phyloP scores from a whole-genome alignment of 2,329 filamentous ascomycete species.

The Paecilomyces sp. region DNA sequence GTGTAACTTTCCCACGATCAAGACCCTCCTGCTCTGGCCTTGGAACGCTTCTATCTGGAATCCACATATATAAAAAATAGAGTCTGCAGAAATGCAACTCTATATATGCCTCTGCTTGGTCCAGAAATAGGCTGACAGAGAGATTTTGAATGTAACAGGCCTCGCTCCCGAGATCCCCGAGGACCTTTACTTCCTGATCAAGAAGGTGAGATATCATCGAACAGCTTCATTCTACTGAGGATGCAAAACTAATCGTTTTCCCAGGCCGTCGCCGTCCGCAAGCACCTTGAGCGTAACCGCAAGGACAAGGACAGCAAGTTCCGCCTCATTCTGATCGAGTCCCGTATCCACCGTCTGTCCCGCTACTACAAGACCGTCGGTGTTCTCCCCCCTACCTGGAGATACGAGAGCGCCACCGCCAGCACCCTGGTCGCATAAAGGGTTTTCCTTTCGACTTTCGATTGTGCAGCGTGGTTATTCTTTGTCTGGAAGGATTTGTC shows the following conservation, averaged over 20 bases:
- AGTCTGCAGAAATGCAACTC: slow-evolving; percentile 21
- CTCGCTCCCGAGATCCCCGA: slow-evolving; percentile 98
- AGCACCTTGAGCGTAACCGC: slow-evolving; percentile 99
- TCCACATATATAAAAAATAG: slow-evolving; percentile 3
- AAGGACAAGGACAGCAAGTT: slow-evolving; percentile 99
- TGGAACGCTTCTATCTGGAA: neutral
- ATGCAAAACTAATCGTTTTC: neutral
- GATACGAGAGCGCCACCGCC: slow-evolving; percentile 97
- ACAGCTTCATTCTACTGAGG: neutral
- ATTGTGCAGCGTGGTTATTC: slow-evolving; percentile 2
- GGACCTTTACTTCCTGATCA: slow-evolving; percentile 99
- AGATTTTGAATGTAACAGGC: slow-evolving; percentile 68
- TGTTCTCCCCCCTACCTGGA: slow-evolving; percentile 85
- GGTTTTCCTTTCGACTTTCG: slow-evolving; percentile 10
- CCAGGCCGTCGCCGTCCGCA: slow-evolving; percentile 93
- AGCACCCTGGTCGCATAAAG: slow-evolving; percentile 85
- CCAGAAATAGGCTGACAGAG: slow-evolving; percentile 73
- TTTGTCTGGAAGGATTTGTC: slow-evolving; percentile 11
- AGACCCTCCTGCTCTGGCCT: neutral
- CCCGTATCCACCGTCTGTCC: slow-evolving; percentile 98
- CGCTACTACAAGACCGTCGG: slow-evolving; percentile 98
- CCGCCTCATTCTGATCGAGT: slow-evolving; percentile 99
- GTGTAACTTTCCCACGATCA: neutral
- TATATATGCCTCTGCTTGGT: slow-evolving; percentile 77
- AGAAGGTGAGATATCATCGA: slow-evolving; percentile 65